Conservation (phyloP, 2,329 filamentous ascomycete genomes). For the Penicillium polonicum region DNA sequence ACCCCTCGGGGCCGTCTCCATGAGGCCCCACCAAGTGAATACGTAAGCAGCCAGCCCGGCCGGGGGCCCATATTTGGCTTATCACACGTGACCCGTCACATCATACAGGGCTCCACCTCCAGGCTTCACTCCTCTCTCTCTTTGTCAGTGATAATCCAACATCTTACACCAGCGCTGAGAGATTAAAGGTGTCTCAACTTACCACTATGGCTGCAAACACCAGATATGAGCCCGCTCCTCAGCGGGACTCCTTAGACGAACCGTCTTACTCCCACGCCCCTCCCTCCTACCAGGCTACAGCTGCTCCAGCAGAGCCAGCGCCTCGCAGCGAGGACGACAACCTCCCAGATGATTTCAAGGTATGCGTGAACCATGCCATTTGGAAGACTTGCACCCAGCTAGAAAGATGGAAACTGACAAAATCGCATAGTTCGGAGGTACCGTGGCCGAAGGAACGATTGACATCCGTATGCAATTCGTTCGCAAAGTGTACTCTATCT, state of each 20-base stretch:
- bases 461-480: conserved; percentile 97
- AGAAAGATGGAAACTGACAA: conserved; percentile 12
- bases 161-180: background rate
- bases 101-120: conserved; percentile 1
- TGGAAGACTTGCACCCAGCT: background rate
- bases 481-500: conserved; percentile 95
- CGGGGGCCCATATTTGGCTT: conserved; percentile 1
- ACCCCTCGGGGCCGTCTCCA: no score
- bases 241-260: conserved; percentile 82
- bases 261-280: conserved; percentile 70
- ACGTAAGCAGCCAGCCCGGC: background rate
- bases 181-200: background rate
- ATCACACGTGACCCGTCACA: conserved; percentile 11
- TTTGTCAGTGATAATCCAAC: background rate
- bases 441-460: conserved; percentile 87
- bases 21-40: background rate
- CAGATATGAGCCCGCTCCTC: conserved; percentile 79
- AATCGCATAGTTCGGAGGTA: conserved; percentile 73
- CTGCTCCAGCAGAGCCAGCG: conserved; percentile 53
- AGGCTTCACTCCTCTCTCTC: conserved; percentile 8
- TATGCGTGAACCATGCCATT: conserved; percentile 34
- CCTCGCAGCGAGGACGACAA: conserved; percentile 84
- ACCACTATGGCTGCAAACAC: conserved; percentile 66
- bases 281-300: conserved; percentile 71
- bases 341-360: conserved; percentile 95